Evolutionary conservation across 148 eudicot genomes (phyloP), one percentile per base, ranked within the genome.

Genomic region (Rheum nobile): DNA sequence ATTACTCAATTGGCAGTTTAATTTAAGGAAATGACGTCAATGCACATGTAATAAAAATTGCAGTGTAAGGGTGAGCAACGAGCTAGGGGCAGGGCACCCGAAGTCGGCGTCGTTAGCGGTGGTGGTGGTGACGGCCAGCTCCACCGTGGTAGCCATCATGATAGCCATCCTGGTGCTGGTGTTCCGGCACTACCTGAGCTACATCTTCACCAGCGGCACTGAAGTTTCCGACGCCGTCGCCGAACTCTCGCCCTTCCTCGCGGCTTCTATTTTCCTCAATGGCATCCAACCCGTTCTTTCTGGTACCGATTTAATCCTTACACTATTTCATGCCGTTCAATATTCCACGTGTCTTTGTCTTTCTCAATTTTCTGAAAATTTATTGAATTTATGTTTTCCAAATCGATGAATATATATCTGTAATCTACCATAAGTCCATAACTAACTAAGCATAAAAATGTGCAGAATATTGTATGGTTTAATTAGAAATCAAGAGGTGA

Each of bases 51-150:
- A n/a, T n/a, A n/a, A n/a, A n/a, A n/a, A n/a, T 10, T 59, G 21
- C 67, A 87, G 91, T 81, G 91, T 88, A 75, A 82, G 91, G 52
- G 91, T 88, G 50, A 81, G 91, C 76, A 88, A 88, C 75, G 91
- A 85, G 79, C 78, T 88, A n/a, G 91, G 91, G 48, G 87, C 88
- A 41, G 77, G 80, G 11, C 82, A 85, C 17, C 91, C 91, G 6
- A 88, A 84, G 38, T 85, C 91, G 9, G 88, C 91, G 21, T 72
- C 88, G 38, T 84, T 88, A 42, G 72, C 91, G 3, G 88, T 88
- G 4, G 77, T 88, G 24, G 75, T 83, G 38, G 87, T 80, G 34
- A 85, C 85, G 28, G 32, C 48, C 4, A 37, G 74, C 21, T 88
- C 88, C 8, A 71, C 77, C 71, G 8, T 72, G 19, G 75, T 84